phyloP scores from a whole-genome alignment of 2,329 filamentous ascomycete species.

The Penicillium sp. region DNA sequence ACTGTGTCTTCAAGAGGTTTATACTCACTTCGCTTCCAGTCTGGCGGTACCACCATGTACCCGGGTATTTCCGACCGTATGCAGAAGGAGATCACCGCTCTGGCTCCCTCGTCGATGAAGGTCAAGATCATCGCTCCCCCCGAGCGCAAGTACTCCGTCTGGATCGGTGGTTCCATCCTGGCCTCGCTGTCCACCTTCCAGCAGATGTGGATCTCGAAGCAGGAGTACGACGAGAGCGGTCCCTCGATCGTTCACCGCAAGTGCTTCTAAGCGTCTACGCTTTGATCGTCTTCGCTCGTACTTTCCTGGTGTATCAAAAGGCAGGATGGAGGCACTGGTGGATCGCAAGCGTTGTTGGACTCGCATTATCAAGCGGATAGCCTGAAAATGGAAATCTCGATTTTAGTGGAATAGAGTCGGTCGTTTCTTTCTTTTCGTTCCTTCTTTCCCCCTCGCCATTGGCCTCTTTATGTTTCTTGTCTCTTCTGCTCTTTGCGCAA shows the following conservation, averaged over 20 bases:
- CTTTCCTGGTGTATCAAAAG: conserved; percentile 41
- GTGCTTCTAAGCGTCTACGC: conserved; percentile 79
- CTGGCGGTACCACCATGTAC: conserved; percentile 99
- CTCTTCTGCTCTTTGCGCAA: conserved; percentile 1
- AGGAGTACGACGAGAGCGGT: conserved; percentile 99
- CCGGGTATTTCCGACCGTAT: conserved; percentile 99
- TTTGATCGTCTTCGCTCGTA: conserved; percentile 36
- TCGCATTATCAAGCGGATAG: conserved; percentile 38
- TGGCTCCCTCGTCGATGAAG: conserved; percentile 99
- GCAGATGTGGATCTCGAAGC: conserved; percentile 99
- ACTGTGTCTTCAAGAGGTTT: too few relatives aligned
- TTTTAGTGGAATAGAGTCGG: conserved; percentile 41
- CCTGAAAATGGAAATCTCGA: conserved; percentile 38
- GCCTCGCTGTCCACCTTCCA: conserved; percentile 99
- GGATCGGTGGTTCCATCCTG: conserved; percentile 99
- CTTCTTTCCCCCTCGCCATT: conserved; percentile 8
- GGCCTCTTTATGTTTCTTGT: conserved; percentile 1
- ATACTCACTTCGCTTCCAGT: too few relatives aligned
- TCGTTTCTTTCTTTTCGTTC: conserved; percentile 23
- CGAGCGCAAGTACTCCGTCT: conserved; percentile 99
- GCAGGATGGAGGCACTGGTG: conserved; percentile 35
- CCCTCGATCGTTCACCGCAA: conserved; percentile 99
- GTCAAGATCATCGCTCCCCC: conserved; percentile 99
- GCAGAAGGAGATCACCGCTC: conserved; percentile 99
- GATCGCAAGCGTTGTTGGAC: conserved; percentile 36